These are phyloP conservation scores for Cutaneotrichosporon dermatis DNA, from an alignment of 1,284 basidiomycete species.

Conservation along the genomic window DNA sequence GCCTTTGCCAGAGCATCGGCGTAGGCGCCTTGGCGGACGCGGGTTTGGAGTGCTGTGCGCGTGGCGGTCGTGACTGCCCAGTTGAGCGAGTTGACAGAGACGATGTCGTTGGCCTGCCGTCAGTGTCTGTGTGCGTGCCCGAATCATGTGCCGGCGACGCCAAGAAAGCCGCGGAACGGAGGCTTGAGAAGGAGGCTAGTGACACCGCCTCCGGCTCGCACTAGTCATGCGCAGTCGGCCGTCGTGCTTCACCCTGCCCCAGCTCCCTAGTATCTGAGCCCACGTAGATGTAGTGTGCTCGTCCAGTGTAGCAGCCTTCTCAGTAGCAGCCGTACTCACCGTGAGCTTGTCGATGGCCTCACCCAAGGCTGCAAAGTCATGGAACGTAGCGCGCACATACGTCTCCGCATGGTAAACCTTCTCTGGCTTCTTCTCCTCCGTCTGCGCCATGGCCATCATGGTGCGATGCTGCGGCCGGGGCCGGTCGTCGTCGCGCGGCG, in stretches of 20 bases:
- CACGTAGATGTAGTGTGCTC: no score
- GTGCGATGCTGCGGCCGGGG: no score
- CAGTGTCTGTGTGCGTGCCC: no score
- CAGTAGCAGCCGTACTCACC: no score
- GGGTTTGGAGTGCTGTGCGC: background rate
- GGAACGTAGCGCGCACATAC: constrained; percentile 6
- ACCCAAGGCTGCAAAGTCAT: constrained; percentile 13
- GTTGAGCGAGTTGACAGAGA: constrained; percentile 1
- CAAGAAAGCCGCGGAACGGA: no score
- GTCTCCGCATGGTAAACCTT: constrained; percentile 8
- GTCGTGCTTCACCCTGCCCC: no score
- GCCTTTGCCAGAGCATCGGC: constrained; percentile 14
- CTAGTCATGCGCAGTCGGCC: no score
- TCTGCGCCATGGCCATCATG: background rate
- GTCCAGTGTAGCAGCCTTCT: no score
- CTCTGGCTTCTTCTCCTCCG: background rate
- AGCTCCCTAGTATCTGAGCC: no score
- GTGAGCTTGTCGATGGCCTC: background rate
- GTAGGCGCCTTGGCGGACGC: constrained; percentile 12
- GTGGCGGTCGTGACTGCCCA: constrained; percentile 7
- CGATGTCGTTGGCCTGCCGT: background rate
- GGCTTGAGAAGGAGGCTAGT: no score
- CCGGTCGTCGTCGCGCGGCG: background rate
- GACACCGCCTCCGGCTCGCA: no score
- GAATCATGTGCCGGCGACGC: no score